Base-by-base conservation (phyloP, 1,139 yeast species). In the Diutina catenulata region DNA sequence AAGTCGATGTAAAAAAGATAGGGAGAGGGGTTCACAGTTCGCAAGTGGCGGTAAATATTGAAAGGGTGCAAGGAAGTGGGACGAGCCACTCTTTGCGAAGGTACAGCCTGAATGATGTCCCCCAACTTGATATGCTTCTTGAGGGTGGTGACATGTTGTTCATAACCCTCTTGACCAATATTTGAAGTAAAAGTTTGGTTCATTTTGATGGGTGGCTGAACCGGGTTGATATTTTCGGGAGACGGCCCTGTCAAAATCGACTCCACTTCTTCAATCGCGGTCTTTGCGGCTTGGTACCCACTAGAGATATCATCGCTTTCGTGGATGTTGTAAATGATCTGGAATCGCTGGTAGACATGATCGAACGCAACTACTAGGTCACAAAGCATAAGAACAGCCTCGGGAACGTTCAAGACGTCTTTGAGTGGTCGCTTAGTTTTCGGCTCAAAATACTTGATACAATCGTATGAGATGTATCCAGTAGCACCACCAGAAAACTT, bases 21-120 rank as follows among this genome's bases (percentile, higher is more conserved):
- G 26, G 98, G 98, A 1, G 96, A 86, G 5, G 98, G 98, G 59
- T 93, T 91, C 39, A 93, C 96, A 0, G 95, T 81, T 55, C 98
- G 74, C 50, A 91, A 68, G 52, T 91, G 96, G 48, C 94, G 80
- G 60, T 88, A 93, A 38, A 93, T 82, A 61, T 91, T 91, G 72
- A 91, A 91, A 2, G 98, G 97, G 55, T 91, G 97, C 49, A 91
- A 68, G 5, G 88, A 77, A 0, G 98, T 91, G 28, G 95, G 95
- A 57, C 96, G 78, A 5, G 94, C 87, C 23, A 91, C 87, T 53
- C 98, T 72, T 64, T 91, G 98, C 1, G 96, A 87, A 7, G 98
- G 98, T 14, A 91, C 98, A 1, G 95, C 96, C 59, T 91, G 98
- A 60, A 91, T 83, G 41, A 91, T 84, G 53, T 91, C 97, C 40